phyloP scores from a whole-genome alignment of 176 grass and related monocot genomes.

The Hsuehochloa calcarea region DNA sequence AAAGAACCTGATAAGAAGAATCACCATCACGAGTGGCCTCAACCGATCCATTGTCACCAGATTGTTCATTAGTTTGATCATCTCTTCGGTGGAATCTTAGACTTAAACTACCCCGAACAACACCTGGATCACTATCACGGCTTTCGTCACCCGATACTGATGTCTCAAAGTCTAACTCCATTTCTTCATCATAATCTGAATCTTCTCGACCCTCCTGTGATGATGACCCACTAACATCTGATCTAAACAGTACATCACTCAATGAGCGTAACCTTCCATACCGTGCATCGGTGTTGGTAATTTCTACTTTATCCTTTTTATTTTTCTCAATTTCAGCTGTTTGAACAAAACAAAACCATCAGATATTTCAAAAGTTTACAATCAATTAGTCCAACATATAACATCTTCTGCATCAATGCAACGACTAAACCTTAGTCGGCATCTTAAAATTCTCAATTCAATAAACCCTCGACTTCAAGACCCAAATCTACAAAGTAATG shows the following conservation, averaged over 20 bases:
- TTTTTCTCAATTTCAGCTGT: conserved; percentile 83
- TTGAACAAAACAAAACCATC: conserved; percentile 26
- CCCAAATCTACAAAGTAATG: conserved; percentile 1
- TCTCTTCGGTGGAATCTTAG: conserved; percentile 63
- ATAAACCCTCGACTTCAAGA: background rate
- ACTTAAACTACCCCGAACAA: conserved; percentile 63
- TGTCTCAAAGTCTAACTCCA: conserved; percentile 92
- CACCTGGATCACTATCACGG: conserved; percentile 63
- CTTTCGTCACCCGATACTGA: conserved; percentile 75
- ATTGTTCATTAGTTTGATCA: conserved; percentile 52
- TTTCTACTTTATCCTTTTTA: conserved; percentile 57
- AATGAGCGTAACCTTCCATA: conserved; percentile 70
- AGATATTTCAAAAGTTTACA: conserved; percentile 15
- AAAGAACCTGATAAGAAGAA: conserved; percentile 61
- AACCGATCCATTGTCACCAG: conserved; percentile 40
- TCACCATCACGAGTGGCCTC: conserved; percentile 41
- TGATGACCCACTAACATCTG: conserved; percentile 54
- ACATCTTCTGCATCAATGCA: background rate
- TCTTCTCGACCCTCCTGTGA: conserved; percentile 62
- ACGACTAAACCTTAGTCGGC: background rate
- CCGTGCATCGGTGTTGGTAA: conserved; percentile 37
- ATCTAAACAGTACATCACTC: conserved; percentile 74
- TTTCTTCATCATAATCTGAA: conserved; percentile 86
- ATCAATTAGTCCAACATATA: background rate
- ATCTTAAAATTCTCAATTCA: conserved; percentile 13